These are phyloP conservation scores for Mortierella sp. DNA, from an alignment of 371 early-diverging fungal genomes.

Conservation along the genomic window DNA sequence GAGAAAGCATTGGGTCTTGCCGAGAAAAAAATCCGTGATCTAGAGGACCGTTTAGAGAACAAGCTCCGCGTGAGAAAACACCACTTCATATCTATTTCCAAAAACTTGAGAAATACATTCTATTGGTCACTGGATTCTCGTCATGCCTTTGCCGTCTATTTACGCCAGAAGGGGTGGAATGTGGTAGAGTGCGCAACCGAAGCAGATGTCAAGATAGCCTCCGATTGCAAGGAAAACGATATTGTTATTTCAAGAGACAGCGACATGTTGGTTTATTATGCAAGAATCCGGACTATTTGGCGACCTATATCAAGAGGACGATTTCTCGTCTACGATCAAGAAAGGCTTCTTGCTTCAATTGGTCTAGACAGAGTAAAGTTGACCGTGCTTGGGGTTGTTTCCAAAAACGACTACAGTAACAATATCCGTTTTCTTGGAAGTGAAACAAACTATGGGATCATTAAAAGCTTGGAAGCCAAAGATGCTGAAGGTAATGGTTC, in stretches of 20 bases:
- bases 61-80: neutral
- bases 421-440: slow-evolving; percentile 10
- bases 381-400: slow-evolving; percentile 15
- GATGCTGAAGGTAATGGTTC: neutral
- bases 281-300: neutral
- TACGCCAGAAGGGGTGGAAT: slow-evolving; percentile 1
- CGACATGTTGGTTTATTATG: slow-evolving; percentile 6
- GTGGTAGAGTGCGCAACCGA: slow-evolving; percentile 11
- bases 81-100: neutral
- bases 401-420: slow-evolving; percentile 16
- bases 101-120: slow-evolving; percentile 5
- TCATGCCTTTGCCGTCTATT: neutral
- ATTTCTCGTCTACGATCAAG: slow-evolving; percentile 3
- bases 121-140: slow-evolving; percentile 4
- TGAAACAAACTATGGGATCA: slow-evolving; percentile 1
- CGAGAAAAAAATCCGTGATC: neutral
- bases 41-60: neutral
- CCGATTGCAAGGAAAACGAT: neutral
- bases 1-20: neutral
- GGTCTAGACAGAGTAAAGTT: slow-evolving; percentile 7
- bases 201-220: slow-evolving; percentile 16
- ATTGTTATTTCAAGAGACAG: slow-evolving; percentile 10
- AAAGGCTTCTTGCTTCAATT: slow-evolving; percentile 1
- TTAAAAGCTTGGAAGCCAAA: neutral
- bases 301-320: slow-evolving; percentile 7